Conservation (phyloP, 306 rosid genomes). For the Comarum palustre region DNA sequence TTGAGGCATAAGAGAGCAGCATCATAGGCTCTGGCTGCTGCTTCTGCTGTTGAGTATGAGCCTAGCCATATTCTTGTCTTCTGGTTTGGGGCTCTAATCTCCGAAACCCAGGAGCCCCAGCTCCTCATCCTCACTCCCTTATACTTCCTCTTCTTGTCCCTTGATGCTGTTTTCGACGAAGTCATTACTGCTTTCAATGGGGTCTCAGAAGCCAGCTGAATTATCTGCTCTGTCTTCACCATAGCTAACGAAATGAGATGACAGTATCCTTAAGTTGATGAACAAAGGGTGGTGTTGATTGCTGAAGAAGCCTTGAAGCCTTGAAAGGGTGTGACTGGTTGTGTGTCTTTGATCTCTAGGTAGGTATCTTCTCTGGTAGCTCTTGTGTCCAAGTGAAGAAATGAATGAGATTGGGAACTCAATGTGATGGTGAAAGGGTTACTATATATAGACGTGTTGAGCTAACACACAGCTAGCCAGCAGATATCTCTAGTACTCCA, state of each 20-base stretch:
- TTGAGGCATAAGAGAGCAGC: constrained; percentile 92
- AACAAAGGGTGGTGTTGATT: constrained; percentile 23
- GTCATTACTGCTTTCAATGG: constrained; percentile 21
- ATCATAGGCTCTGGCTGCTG: constrained; percentile 98
- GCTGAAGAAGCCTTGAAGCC: constrained; percentile 12
- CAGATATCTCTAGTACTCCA: constrained; percentile 24
- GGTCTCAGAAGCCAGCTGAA: constrained; percentile 32
- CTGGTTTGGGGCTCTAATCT: constrained; percentile 93
- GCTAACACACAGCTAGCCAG: constrained; percentile 19
- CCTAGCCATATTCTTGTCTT: constrained; percentile 98
- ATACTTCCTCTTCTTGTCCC: constrained; percentile 53
- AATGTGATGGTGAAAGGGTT: constrained; percentile 24
- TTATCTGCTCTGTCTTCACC: constrained; percentile 72
- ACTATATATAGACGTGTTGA: constrained; percentile 63
- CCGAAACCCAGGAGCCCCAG: constrained; percentile 99
- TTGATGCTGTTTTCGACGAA: constrained; percentile 15
- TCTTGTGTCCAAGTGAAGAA: constrained; percentile 33
- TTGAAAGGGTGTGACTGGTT: constrained; percentile 1
- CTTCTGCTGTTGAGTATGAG: constrained; percentile 89
- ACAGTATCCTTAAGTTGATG: background rate
- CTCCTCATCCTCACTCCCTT: constrained; percentile 98
- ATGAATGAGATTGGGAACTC: constrained; percentile 33
- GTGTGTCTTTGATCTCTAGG: constrained; percentile 3
- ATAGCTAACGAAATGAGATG: constrained; percentile 21
- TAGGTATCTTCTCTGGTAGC: background rate